phyloP scores from a whole-genome alignment of 2,329 filamentous ascomycete genomes.

The Talaromyces sp. region DNA sequence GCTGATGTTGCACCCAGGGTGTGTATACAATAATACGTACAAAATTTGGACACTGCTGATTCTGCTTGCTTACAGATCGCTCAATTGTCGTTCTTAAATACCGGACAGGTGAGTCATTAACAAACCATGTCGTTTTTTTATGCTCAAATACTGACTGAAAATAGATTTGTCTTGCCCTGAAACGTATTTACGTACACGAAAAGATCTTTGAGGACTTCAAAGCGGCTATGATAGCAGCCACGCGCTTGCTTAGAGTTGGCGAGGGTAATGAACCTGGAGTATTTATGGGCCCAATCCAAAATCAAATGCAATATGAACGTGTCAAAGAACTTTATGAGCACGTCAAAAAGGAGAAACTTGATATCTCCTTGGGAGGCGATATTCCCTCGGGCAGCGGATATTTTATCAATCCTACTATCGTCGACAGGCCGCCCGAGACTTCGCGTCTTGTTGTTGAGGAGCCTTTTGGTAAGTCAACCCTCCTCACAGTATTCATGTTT shows the following conservation, averaged over 20 bases:
- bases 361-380: constrained; percentile 49
- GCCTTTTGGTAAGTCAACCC: constrained; percentile 47
- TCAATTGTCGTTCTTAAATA: background rate
- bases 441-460: constrained; percentile 54
- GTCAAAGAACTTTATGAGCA: constrained; percentile 55
- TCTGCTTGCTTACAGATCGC: background rate
- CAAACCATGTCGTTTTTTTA: background rate
- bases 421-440: constrained; percentile 53
- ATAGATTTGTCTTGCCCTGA: constrained; percentile 53
- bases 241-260: constrained; percentile 36
- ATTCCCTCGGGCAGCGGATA: constrained; percentile 42
- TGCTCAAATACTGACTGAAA: background rate
- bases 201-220: constrained; percentile 58
- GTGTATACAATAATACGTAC: background rate
- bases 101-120: background rate
- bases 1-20: background rate
- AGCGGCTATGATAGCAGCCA: constrained; percentile 39
- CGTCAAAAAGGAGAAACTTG: constrained; percentile 50
- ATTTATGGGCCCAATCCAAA: constrained; percentile 56
- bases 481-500: background rate
- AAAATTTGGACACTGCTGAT: background rate
- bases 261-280: background rate
- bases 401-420: constrained; percentile 55
- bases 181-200: constrained; percentile 61
- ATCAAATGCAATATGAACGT: constrained; percentile 58